These are phyloP conservation scores for Pythium aristosporum DNA, from an alignment of 352 stramenopile genomes.

Conservation along the genomic window DNA sequence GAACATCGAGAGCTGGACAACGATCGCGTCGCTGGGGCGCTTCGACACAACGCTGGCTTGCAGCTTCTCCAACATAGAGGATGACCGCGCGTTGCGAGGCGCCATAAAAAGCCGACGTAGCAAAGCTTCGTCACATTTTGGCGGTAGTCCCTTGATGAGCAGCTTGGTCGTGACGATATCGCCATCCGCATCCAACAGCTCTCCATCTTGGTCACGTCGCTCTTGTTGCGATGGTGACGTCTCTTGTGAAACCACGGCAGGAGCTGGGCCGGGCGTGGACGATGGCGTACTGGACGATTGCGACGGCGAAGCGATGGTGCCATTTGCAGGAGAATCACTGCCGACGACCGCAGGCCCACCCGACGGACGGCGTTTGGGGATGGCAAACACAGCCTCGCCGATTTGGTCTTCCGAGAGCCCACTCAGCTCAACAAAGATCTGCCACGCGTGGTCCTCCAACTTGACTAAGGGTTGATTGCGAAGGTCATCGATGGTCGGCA, in stretches of 20 bases:
- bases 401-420: conserved; percentile 57
- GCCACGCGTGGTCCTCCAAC: conserved; percentile 47
- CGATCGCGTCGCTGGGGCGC: conserved; percentile 19
- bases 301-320: conserved; percentile 14
- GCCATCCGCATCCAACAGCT: conserved; percentile 45
- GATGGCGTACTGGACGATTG: conserved; percentile 19
- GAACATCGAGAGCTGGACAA: conserved; percentile 65
- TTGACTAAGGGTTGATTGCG: conserved; percentile 26
- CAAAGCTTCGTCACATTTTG: conserved; percentile 40
- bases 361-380: conserved; percentile 59
- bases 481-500: conserved; percentile 17
- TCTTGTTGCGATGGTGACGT: conserved; percentile 4
- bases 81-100: neutral
- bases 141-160: conserved; percentile 65
- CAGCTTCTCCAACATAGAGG: conserved; percentile 16
- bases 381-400: conserved; percentile 67
- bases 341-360: conserved; percentile 16
- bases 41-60: conserved; percentile 9
- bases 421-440: conserved; percentile 64
- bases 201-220: conserved; percentile 30
- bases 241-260: conserved; percentile 5
- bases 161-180: conserved; percentile 60
- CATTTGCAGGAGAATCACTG: conserved; percentile 1
- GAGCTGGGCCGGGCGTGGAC: conserved; percentile 4
- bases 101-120: conserved; percentile 52